phyloP scores from a whole-genome alignment of 306 rosid species.

The Corylus heterophylla region DNA sequence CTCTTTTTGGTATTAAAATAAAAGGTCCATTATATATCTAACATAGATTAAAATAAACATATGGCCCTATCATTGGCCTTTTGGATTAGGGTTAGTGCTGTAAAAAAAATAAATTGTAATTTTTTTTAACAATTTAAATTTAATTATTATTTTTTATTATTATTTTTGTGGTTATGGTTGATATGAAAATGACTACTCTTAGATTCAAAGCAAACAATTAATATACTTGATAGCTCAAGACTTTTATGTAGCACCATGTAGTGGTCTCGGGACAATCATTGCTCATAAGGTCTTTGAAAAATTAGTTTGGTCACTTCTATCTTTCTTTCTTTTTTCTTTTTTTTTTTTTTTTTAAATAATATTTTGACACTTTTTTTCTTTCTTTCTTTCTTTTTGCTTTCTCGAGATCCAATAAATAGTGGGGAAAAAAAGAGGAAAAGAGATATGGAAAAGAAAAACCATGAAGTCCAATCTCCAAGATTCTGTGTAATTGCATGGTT shows the following conservation, averaged over 20 bases:
- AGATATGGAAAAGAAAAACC: background rate
- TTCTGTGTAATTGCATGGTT: background rate
- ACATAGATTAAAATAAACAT: background rate
- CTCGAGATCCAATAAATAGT: background rate
- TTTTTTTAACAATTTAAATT: too few relatives aligned
- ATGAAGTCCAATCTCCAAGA: background rate
- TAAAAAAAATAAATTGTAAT: too few relatives aligned
- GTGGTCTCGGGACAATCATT: background rate
- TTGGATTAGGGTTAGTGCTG: too few relatives aligned
- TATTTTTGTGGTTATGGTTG: too few relatives aligned
- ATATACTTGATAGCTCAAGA: background rate
- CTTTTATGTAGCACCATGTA: background rate
- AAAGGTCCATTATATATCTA: background rate
- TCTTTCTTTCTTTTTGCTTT: background rate
- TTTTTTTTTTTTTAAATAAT: too few relatives aligned
- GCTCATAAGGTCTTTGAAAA: background rate
- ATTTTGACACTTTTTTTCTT: too few relatives aligned
- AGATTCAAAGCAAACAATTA: background rate
- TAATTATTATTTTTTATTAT: too few relatives aligned
- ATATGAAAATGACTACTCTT: background rate
- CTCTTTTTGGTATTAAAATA: background rate
- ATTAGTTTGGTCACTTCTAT: too few relatives aligned
- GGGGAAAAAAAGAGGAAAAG: background rate
- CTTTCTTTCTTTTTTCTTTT: too few relatives aligned
- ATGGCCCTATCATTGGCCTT: background rate